Evolutionary conservation across 805 yeast species (phyloP), one percentile per base, ranked within the genome.

Genomic region (Cyberlindnera mycetangii): DNA sequence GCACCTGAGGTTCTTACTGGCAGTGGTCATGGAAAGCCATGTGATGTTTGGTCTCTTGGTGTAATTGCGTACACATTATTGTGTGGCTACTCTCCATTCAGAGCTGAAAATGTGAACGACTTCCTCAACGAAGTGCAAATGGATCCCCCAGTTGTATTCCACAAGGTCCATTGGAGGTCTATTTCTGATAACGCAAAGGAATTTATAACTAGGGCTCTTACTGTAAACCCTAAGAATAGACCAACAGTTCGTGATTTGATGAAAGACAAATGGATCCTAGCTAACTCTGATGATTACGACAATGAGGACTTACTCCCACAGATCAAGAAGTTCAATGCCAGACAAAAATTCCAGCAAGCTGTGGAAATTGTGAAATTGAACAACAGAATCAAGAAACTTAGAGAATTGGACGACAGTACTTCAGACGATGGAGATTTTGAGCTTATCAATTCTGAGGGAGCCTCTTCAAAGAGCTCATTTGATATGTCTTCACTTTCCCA

Each of bases 41-140:
- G 97, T 67, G 99, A 92, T 63, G 78, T 92, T 44, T 92, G 99
- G 99, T 85, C 96, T 1, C 61, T 92, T 32, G 99, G 99, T 28
- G 95, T 92, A 8, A 88, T 92, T 36, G 79, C 96, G 0, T 93
- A 89, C 64, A 90, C 97, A 0, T 68, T 90, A 37, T 71, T 92
- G 36, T 89, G 93, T 54, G 99, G 99, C 0, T 89, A 89, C 61
- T 84, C 95, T 6, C 97, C 98, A 4, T 89, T 92, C 65, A 69
- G 90, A 40, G 80, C 96, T 0, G 97, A 90, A 59, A 83, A 79
- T 37, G 88, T 85, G 1, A 76, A 74, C 43, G 95, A 86, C 44
- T 92, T 93, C 60, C 66, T 92, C 37, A 78, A 76, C 35, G 98
- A 92, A 62, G 93, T 88, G 44, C 70, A 74, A 42, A 64, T 76